Evolutionary conservation across 768 basidiomycete genomes (phyloP).

Genomic region (Rhodotorula graminis): DNA sequence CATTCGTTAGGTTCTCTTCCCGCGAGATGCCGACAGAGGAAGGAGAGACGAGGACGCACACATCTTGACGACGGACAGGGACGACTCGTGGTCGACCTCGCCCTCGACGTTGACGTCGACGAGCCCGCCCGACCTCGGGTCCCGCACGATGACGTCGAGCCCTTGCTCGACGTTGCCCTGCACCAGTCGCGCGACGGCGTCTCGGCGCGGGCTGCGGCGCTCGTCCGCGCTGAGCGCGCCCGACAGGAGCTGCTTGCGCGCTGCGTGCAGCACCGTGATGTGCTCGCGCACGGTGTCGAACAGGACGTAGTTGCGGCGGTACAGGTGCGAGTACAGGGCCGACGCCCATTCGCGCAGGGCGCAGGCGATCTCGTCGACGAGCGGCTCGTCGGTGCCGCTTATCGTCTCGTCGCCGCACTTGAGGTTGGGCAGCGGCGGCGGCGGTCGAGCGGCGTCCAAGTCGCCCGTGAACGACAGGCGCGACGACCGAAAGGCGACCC

Average conservation of each 20-base stretch:
- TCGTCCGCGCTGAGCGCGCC: constrained; percentile 81
- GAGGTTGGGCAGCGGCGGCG: constrained; percentile 86
- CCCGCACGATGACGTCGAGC: constrained; percentile 90
- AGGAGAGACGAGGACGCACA: constrained; percentile 14
- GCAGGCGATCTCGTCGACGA: constrained; percentile 95
- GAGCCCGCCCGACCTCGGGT: constrained; percentile 82
- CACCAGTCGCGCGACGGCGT: constrained; percentile 81
- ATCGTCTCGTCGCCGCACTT: constrained; percentile 91
- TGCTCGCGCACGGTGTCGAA: constrained; percentile 82
- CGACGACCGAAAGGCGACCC: constrained; percentile 2
- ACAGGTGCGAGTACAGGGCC: constrained; percentile 84
- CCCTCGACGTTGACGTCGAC: constrained; percentile 54
- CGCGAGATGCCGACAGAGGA: too few species aligned
- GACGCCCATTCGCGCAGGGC: constrained; percentile 94
- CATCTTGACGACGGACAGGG: constrained; percentile 18
- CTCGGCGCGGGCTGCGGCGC: constrained; percentile 69
- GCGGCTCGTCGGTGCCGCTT: constrained; percentile 74
- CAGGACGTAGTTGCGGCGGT: constrained; percentile 77
- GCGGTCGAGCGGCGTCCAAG: constrained; percentile 55
- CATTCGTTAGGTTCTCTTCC: too few species aligned
- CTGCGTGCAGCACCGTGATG: constrained; percentile 83
- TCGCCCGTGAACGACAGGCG: background rate
- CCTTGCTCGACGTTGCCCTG: constrained; percentile 86
- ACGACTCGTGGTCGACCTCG: constrained; percentile 1
- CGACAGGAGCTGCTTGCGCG: constrained; percentile 82